A percentile compares a stretch with the other conserved stretches of the same genome.
These are phyloP conservation scores for Houttuynia cordata DNA, from an alignment of 164 flowering plant species.

Conservation along the genomic window DNA sequence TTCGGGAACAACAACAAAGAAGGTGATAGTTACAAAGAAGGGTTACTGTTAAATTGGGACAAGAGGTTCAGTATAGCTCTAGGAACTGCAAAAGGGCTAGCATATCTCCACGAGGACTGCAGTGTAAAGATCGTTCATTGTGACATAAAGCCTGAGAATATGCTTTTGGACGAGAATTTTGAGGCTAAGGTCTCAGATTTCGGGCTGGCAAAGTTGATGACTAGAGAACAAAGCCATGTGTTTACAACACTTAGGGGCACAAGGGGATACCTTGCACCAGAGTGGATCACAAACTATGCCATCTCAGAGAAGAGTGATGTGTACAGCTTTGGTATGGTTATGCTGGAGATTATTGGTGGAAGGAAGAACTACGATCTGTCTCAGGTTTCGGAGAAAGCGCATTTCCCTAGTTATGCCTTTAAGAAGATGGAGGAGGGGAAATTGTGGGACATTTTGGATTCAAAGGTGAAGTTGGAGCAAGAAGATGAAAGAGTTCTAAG, in stretches of 20 bases:
- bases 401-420: constrained; percentile 43
- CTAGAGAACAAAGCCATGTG: constrained; percentile 43
- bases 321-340: constrained; percentile 51
- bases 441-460: constrained; percentile 29
- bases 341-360: constrained; percentile 54
- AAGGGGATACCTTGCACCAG: constrained; percentile 64
- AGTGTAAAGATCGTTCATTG: constrained; percentile 48
- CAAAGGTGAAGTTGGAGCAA: constrained; percentile 17
- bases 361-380: constrained; percentile 35
- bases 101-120: constrained; percentile 50
- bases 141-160: constrained; percentile 58
- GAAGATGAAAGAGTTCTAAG: constrained; percentile 22
- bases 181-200: constrained; percentile 53
- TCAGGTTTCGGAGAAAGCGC: constrained; percentile 33
- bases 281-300: constrained; percentile 51
- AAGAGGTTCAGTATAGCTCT: constrained; percentile 34
- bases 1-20: constrained; percentile 19
- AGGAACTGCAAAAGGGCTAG: constrained; percentile 45
- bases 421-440: constrained; percentile 49
- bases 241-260: constrained; percentile 54
- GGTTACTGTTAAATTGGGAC: constrained; percentile 28
- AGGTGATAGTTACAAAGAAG: too few relatives aligned
- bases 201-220: constrained; percentile 58
- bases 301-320: constrained; percentile 66
- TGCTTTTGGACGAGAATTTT: constrained; percentile 43